Conservation (phyloP, 371 early-diverging fungal species). For the Mortierella polycephala region DNA sequence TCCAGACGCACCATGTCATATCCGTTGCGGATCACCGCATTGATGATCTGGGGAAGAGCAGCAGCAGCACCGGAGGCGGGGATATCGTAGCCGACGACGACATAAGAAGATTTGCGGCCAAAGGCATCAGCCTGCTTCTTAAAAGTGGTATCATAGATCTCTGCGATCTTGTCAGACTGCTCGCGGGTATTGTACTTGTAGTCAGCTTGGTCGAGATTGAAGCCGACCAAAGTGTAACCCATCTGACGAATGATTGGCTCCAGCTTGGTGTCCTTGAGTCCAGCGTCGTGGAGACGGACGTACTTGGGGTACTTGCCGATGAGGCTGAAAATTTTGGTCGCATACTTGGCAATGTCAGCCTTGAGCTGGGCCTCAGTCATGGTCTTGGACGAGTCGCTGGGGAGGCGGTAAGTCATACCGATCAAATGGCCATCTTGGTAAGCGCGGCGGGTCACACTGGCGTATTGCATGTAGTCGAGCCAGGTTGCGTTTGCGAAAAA, state of each 20-base stretch:
- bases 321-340: slow-evolving; percentile 59
- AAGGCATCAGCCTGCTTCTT: slow-evolving; percentile 62
- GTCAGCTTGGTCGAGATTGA: slow-evolving; percentile 66
- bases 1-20: slow-evolving; percentile 70
- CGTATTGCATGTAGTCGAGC: slow-evolving; percentile 63
- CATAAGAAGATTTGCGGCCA: slow-evolving; percentile 65
- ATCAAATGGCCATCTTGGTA: slow-evolving; percentile 69
- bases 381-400: slow-evolving; percentile 58
- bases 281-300: slow-evolving; percentile 64
- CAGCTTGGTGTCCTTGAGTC: slow-evolving; percentile 57
- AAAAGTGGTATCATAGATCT: slow-evolving; percentile 58
- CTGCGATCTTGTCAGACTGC: slow-evolving; percentile 57
- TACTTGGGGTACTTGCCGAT: slow-evolving; percentile 68
- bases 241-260: slow-evolving; percentile 60
- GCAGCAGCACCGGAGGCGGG: slow-evolving; percentile 65
- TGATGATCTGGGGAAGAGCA: slow-evolving; percentile 59
- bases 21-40: slow-evolving; percentile 58
- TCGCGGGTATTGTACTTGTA: slow-evolving; percentile 58
- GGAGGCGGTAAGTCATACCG: slow-evolving; percentile 69
- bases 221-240: slow-evolving; percentile 64
- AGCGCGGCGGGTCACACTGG: slow-evolving; percentile 61
- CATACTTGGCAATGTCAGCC: slow-evolving; percentile 61
- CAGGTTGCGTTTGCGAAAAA: slow-evolving; percentile 70
- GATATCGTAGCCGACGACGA: slow-evolving; percentile 67
- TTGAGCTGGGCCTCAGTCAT: slow-evolving; percentile 61